phyloP scores from a whole-genome alignment of 495 filamentous ascomycete genomes.

The Cercophora newfieldiana region DNA sequence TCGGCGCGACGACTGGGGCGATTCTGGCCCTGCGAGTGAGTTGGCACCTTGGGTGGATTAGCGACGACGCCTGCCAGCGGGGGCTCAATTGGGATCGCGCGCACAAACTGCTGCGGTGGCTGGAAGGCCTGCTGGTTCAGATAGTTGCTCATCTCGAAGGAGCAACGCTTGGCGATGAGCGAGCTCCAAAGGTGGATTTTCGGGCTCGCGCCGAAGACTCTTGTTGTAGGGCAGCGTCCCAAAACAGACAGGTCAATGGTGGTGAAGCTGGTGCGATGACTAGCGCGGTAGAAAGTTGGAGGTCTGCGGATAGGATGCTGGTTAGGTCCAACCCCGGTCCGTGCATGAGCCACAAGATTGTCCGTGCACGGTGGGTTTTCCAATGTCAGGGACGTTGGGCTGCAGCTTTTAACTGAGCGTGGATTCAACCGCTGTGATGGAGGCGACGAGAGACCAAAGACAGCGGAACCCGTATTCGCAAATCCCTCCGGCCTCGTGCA shows the following conservation, averaged over 20 bases:
- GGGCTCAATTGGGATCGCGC: background rate
- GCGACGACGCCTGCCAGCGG: background rate
- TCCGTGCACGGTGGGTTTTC: background rate
- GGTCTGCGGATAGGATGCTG: background rate
- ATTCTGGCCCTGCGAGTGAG: constrained; percentile 6
- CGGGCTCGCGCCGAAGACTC: background rate
- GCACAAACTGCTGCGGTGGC: background rate
- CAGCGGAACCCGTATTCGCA: too few relatives aligned
- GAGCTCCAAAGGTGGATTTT: background rate
- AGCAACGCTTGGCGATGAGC: background rate
- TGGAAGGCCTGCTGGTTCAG: constrained; percentile 7
- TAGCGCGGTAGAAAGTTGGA: background rate
- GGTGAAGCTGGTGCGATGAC: background rate
- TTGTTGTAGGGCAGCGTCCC: background rate
- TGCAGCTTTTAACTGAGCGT: too few relatives aligned
- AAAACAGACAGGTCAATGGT: background rate
- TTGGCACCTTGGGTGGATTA: background rate
- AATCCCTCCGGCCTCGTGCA: too few relatives aligned
- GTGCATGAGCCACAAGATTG: background rate
- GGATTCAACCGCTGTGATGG: too few relatives aligned
- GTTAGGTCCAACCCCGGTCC: background rate
- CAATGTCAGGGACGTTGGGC: too few relatives aligned
- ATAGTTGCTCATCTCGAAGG: background rate
- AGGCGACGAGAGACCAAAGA: too few relatives aligned
- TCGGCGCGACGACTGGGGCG: constrained; percentile 14